phyloP scores from a whole-genome alignment of 1,139 yeast genomes.

The Protomyces pachydermus region DNA sequence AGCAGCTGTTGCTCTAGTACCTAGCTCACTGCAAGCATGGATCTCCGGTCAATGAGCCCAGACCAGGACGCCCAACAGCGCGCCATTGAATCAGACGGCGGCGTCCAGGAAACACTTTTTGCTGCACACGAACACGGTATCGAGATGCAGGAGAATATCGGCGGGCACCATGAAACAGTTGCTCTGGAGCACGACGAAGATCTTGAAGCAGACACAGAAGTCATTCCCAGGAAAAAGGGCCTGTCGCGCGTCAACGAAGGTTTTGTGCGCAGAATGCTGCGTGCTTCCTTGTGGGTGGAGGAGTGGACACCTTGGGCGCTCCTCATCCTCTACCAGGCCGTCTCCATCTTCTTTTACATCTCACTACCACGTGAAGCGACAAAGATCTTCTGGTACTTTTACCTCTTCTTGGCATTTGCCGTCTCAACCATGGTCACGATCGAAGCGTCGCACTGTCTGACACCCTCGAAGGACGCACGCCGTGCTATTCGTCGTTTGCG shows the following conservation, averaged over 20 bases:
- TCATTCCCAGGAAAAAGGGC: background rate
- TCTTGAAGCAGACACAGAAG: slow-evolving; percentile 14
- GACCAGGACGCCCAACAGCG: background rate
- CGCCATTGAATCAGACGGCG: background rate
- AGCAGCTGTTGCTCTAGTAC: too few species aligned
- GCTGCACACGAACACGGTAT: background rate
- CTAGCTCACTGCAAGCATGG: background rate
- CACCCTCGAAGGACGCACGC: slow-evolving; percentile 25
- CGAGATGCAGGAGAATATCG: slow-evolving; percentile 15
- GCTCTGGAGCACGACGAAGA: slow-evolving; percentile 21
- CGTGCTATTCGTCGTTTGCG: slow-evolving; percentile 22
- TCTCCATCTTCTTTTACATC: slow-evolving; percentile 24
- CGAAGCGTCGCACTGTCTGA: slow-evolving; percentile 24
- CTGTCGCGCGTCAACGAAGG: slow-evolving; percentile 4
- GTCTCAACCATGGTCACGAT: slow-evolving; percentile 26
- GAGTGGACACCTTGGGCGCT: slow-evolving; percentile 26
- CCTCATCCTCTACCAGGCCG: slow-evolving; percentile 13
- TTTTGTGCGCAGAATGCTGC: background rate
- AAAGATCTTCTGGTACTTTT: slow-evolving; percentile 23
- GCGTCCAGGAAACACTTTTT: background rate
- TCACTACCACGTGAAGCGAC: slow-evolving; percentile 18
- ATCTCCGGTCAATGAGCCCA: background rate
- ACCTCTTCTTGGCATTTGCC: slow-evolving; percentile 11
- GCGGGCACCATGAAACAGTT: slow-evolving; percentile 3
- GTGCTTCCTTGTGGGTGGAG: slow-evolving; percentile 19